Base-by-base conservation (phyloP, 2,329 filamentous ascomycete genomes). In the Colletotrichum lupini region DNA sequence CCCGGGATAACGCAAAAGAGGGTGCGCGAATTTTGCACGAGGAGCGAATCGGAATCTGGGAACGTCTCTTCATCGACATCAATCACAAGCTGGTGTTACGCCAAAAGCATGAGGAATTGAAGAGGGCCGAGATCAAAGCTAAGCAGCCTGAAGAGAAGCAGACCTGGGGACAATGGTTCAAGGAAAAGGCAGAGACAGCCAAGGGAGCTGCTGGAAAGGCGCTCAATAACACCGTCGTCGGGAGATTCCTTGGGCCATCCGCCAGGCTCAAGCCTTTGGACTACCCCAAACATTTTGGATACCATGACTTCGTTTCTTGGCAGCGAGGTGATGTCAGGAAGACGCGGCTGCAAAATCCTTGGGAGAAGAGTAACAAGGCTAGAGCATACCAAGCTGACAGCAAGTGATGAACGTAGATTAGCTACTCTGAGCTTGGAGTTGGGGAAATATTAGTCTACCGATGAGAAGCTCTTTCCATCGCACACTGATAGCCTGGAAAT, bases 41-140 rank as follows among this genome's bases (percentile, higher is more conserved):
- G 62, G 76, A 77, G 58, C 65, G 71, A 11, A 68, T 77, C 16
- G 76, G 76, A 11, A 73, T 76, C 72, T 77, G 76, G 76, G 76
- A 77, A 56, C 60, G 75, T 2, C 35, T 76, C 22, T 75, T 71
- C 67, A 75, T 76, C 24, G 56, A 69, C 9, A 46, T 76, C 22
- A 76, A 77, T 24, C 60, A 76, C 4, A 58, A 72, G 46, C 60
- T 76, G 30, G 37, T 74, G 4, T 49, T 49, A 19, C 3, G 42
- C 60, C 7, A 61, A 61, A 63, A 75, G 3, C 22, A 16, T 16
- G 52, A 59, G 4, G 42, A 56, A n/a, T 12, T n/a, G 16, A 32
- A 53, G 1, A 30, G 42, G 16, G 24, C 49, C 6, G n/a, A 42
- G 26, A 12, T 35, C 6, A 32, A 26, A 35, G 22, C 16, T 5